phyloP scores from a whole-genome alignment of 1,139 yeast species.

The Ogataea hybrid region DNA sequence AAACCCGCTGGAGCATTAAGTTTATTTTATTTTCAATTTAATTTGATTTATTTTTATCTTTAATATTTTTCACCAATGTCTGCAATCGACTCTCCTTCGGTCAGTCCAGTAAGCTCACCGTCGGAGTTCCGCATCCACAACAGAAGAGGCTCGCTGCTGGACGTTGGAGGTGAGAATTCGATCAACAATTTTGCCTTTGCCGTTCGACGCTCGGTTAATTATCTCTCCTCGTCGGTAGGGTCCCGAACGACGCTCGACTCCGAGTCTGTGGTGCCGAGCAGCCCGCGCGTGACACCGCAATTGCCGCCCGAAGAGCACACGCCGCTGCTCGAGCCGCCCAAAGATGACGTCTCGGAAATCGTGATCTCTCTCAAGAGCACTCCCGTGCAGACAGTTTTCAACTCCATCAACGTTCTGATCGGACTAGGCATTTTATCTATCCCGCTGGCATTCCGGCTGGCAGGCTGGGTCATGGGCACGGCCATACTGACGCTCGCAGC shows the following conservation, averaged over 20 bases:
- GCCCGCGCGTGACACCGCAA: background rate
- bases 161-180: conserved; percentile 31
- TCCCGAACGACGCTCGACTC: conserved; percentile 8
- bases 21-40: background rate
- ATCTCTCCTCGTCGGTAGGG: conserved; percentile 19
- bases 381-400: conserved; percentile 83
- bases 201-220: conserved; percentile 29
- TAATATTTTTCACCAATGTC: conserved; percentile 2
- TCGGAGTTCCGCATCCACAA: background rate
- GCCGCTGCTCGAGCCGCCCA: conserved; percentile 2
- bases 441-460: conserved; percentile 72
- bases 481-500: conserved; percentile 56
- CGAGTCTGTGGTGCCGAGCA: background rate
- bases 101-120: background rate
- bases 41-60: background rate
- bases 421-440: conserved; percentile 86
- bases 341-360: conserved; percentile 14
- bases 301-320: conserved; percentile 4
- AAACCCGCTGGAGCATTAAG: conserved; percentile 5
- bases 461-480: conserved; percentile 80
- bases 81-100: conserved; percentile 1
- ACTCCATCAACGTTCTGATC: conserved; percentile 78
- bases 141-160: conserved; percentile 28
- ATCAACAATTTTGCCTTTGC: conserved; percentile 33
- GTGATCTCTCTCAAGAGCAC: conserved; percentile 77